Conservation (phyloP, 2,329 filamentous ascomycete genomes). For the Aspergillus awamori region DNA sequence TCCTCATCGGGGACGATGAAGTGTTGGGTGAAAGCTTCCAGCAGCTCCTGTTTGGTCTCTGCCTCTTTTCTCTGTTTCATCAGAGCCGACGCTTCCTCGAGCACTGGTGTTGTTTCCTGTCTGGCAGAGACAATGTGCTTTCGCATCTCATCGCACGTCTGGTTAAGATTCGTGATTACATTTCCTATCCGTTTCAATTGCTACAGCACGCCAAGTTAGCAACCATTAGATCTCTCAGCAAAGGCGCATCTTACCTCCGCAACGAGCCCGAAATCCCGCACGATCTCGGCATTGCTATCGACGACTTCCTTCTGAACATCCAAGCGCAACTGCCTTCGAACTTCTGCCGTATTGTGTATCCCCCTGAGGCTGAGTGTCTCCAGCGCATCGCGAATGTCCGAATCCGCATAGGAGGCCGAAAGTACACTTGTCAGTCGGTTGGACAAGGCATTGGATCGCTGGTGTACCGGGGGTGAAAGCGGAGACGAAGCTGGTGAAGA, state of each 20-base stretch:
- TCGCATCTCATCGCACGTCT: slow-evolving; percentile 78
- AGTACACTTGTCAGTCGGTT: slow-evolving; percentile 82
- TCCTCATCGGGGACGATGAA: slow-evolving; percentile 87
- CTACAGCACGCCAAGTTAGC: slow-evolving; percentile 47
- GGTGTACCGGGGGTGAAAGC: slow-evolving; percentile 33
- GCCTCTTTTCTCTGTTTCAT: slow-evolving; percentile 72
- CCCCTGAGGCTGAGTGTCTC: slow-evolving; percentile 73
- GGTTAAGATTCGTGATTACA: slow-evolving; percentile 77
- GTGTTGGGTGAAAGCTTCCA: slow-evolving; percentile 76
- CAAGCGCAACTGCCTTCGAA: slow-evolving; percentile 75
- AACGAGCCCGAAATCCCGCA: slow-evolving; percentile 84
- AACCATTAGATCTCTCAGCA: slow-evolving; percentile 7
- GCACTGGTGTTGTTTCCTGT: slow-evolving; percentile 70
- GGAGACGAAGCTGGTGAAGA: slow-evolving; percentile 32
- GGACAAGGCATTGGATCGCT: slow-evolving; percentile 67
- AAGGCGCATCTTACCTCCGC: slow-evolving; percentile 66
- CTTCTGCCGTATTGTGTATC: slow-evolving; percentile 74
- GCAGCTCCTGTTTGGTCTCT: slow-evolving; percentile 76
- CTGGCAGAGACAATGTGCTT: slow-evolving; percentile 75
- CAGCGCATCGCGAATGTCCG: slow-evolving; percentile 85
- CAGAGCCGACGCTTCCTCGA: slow-evolving; percentile 75
- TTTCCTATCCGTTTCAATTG: slow-evolving; percentile 84
- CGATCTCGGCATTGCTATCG: slow-evolving; percentile 84
- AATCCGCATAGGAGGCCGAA: slow-evolving; percentile 88
- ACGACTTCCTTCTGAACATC: slow-evolving; percentile 92